A percentile compares a stretch with the other conserved stretches of the same genome.
These are phyloP conservation scores for Jaapia argillacea DNA, from an alignment of 768 basidiomycete species.

Conservation along the genomic window DNA sequence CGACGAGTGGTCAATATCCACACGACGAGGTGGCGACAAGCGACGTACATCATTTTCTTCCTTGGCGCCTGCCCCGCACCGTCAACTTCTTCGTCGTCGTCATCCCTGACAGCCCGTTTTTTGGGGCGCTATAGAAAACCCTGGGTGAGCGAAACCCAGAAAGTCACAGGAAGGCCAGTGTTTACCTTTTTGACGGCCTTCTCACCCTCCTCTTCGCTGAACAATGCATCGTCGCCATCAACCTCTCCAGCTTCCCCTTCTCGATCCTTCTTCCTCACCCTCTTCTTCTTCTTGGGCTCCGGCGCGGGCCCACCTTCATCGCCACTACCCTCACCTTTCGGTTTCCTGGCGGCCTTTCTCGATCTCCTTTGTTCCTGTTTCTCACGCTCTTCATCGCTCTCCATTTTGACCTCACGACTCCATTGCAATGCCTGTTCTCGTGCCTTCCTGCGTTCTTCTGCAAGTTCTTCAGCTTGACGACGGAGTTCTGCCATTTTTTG, in stretches of 20 bases:
- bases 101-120: conserved; percentile 71
- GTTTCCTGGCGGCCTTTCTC: conserved; percentile 44
- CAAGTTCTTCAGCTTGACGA: conserved; percentile 67
- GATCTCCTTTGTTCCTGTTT: conserved; percentile 27
- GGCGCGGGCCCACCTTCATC: conserved; percentile 22
- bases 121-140: conserved; percentile 34
- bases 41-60: conserved; percentile 67
- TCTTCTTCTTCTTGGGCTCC: conserved; percentile 66
- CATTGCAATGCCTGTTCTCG: conserved; percentile 75
- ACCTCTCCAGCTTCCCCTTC: conserved; percentile 36
- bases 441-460: conserved; percentile 64
- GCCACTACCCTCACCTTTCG: conserved; percentile 46
- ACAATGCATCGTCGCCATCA: conserved; percentile 54
- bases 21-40: not conserved
- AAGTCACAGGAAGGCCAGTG: too few relatives aligned
- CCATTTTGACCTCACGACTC: conserved; percentile 55
- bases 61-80: conserved; percentile 36
- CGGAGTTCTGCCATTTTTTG: conserved; percentile 53
- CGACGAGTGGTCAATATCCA: conserved; percentile 1
- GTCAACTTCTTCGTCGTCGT: conserved; percentile 59
- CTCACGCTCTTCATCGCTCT: conserved; percentile 77
- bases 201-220: conserved; percentile 56
- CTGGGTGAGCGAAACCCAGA: not conserved
- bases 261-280: conserved; percentile 46
- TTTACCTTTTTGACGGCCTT: conserved; percentile 67